A percentile compares a stretch with the other conserved stretches of the same genome.
Evolutionary conservation across 176 grass and related monocot species (phyloP).

Genomic region (Saccharum officinarum): DNA sequence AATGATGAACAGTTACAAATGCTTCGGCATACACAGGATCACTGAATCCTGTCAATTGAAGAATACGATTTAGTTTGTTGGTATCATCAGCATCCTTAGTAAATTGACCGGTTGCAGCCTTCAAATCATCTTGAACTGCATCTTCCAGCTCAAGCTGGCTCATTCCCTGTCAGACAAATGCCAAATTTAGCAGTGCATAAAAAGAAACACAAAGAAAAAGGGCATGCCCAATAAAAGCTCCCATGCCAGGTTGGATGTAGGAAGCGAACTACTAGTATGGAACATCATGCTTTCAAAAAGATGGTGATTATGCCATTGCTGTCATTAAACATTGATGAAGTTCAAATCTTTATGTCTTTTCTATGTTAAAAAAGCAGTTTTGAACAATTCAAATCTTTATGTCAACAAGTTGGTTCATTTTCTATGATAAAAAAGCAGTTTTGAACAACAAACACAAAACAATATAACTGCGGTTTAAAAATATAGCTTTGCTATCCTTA

Average conservation of each 20-base stretch:
- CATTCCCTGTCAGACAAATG: conserved; percentile 51
- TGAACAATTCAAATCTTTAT: not conserved
- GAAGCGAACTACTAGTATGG: not conserved
- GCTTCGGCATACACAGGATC: conserved; percentile 75
- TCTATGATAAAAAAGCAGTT: conserved; percentile 24
- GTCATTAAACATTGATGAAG: not conserved
- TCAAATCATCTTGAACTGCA: conserved; percentile 69
- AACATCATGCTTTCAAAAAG: not conserved
- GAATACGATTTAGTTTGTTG: conserved; percentile 58
- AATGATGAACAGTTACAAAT: conserved; percentile 66
- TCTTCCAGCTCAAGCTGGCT: conserved; percentile 74
- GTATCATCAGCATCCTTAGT: conserved; percentile 59
- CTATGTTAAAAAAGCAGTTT: no score
- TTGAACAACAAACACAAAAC: not conserved
- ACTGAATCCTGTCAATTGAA: conserved; percentile 68
- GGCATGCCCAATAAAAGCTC: not conserved
- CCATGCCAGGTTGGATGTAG: not conserved
- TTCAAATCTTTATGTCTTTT: not conserved
- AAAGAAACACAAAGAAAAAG: not conserved
- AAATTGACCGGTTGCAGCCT: conserved; percentile 66
- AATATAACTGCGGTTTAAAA: not conserved
- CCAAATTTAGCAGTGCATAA: not conserved
- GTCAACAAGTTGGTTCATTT: conserved; percentile 46
- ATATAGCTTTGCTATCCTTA: not conserved
- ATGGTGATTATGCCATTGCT: not conserved